A percentile compares a stretch with the other conserved stretches of the same genome.
phyloP scores from a whole-genome alignment of 176 grass and related monocot genomes.

The Carex kokanica region DNA sequence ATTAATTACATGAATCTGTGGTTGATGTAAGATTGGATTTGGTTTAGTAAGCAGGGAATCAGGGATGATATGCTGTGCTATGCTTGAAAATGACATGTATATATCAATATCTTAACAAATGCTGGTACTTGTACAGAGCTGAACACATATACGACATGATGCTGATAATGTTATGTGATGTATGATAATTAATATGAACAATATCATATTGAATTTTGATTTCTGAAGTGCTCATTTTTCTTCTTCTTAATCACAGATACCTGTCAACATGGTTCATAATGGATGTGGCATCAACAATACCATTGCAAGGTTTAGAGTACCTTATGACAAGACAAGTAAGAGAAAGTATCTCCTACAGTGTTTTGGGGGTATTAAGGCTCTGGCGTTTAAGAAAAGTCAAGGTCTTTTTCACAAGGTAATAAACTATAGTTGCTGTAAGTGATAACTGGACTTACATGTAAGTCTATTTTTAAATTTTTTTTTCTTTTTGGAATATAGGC shows the following conservation, averaged over 20 bases:
- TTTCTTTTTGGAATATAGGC: conserved; percentile 25
- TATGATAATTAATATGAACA: neutral
- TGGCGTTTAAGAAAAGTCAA: conserved; percentile 94
- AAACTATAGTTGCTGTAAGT: neutral
- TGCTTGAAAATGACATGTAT: neutral
- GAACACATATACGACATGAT: neutral
- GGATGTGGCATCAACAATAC: conserved; percentile 90
- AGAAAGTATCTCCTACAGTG: conserved; percentile 45
- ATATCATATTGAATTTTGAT: neutral
- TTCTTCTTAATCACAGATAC: conserved; percentile 43
- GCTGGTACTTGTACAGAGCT: neutral
- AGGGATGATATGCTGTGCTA: neutral
- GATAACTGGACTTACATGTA: neutral
- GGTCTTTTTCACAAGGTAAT: conserved; percentile 86
- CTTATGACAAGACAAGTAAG: conserved; percentile 55
- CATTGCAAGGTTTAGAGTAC: conserved; percentile 72
- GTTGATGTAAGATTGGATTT: neutral
- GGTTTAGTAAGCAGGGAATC: neutral
- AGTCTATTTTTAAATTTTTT: neutral
- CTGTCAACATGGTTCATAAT: conserved; percentile 88
- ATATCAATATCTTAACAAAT: conserved; percentile 4
- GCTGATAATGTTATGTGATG: neutral
- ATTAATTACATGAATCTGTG: conserved; percentile 6
- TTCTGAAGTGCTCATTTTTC: neutral
- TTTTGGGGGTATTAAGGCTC: conserved; percentile 71